These are phyloP conservation scores for Gloeopeniophorella convolvens DNA, from an alignment of 768 basidiomycete species.

Conservation along the genomic window DNA sequence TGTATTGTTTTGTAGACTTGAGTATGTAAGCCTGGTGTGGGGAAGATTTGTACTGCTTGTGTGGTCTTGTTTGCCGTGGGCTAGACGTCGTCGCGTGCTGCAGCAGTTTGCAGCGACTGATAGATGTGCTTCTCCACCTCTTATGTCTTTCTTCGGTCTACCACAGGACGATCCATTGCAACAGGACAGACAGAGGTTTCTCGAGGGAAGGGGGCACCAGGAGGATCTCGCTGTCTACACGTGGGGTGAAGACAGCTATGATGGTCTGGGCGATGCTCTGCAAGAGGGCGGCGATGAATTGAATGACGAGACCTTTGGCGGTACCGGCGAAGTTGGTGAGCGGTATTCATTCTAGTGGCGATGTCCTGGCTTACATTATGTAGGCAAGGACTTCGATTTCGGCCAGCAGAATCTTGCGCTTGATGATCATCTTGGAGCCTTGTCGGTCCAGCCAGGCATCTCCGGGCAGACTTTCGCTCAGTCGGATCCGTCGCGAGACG, in stretches of 20 bases:
- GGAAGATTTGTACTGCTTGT: constrained; percentile 2
- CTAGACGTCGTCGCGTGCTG: not conserved
- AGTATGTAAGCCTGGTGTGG: not conserved
- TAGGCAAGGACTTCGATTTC: constrained; percentile 94
- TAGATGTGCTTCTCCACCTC: constrained; percentile 5
- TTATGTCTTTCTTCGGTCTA: constrained; percentile 82
- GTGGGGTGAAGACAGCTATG: constrained; percentile 88
- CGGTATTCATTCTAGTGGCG: constrained; percentile 9
- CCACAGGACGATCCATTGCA: constrained; percentile 50
- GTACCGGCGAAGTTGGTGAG: constrained; percentile 63
- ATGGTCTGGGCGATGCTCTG: constrained; percentile 81
- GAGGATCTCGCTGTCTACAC: constrained; percentile 89
- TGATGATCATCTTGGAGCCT: constrained; percentile 21
- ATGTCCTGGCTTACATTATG: not conserved
- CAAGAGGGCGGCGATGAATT: constrained; percentile 88
- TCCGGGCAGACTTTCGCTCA: not conserved
- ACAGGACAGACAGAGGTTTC: constrained; percentile 52
- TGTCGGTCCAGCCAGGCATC: not conserved
- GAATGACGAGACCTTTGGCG: constrained; percentile 97
- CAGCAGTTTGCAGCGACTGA: not conserved
- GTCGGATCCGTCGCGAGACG: constrained; percentile 8
- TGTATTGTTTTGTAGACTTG: not conserved
- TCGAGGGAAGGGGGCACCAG: constrained; percentile 40
- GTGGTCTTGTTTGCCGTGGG: constrained; percentile 15
- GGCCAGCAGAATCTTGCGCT: constrained; percentile 38